These are phyloP conservation scores for Pichia sp. DNA, from an alignment of 1,139 yeast genomes.

Conservation along the genomic window DNA sequence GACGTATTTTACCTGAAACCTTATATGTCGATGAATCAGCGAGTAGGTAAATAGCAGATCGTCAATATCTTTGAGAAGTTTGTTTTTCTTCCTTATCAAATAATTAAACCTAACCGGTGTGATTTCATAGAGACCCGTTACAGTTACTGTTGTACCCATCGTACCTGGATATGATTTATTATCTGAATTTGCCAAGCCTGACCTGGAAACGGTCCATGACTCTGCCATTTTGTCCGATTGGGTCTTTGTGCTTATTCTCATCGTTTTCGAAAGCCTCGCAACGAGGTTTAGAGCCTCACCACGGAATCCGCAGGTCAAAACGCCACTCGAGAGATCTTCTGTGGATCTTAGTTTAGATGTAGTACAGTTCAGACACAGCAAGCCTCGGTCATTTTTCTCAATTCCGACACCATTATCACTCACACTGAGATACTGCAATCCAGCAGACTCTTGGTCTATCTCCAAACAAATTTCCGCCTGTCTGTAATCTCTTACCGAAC, in stretches of 20 bases:
- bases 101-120: slow-evolving; percentile 31
- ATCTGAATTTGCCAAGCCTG: slow-evolving; percentile 23
- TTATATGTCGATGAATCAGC: slow-evolving; percentile 24
- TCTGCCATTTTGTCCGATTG: slow-evolving; percentile 26
- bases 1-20: slow-evolving; percentile 26
- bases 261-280: slow-evolving; percentile 37
- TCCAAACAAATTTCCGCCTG: slow-evolving; percentile 41
- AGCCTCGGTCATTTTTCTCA: slow-evolving; percentile 41
- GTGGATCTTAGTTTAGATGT: slow-evolving; percentile 57
- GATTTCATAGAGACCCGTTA: slow-evolving; percentile 27
- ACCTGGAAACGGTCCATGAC: slow-evolving; percentile 28
- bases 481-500: slow-evolving; percentile 19
- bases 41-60: slow-evolving; percentile 27
- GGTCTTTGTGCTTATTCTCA: slow-evolving; percentile 29
- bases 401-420: slow-evolving; percentile 79
- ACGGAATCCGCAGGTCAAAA: slow-evolving; percentile 64
- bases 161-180: slow-evolving; percentile 22
- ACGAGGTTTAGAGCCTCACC: slow-evolving; percentile 79
- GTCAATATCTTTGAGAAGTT: slow-evolving; percentile 23
- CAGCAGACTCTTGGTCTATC: slow-evolving; percentile 54
- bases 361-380: slow-evolving; percentile 57
- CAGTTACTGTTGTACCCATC: slow-evolving; percentile 30
- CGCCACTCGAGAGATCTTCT: slow-evolving; percentile 38
- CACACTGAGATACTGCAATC: slow-evolving; percentile 52
- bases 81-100: slow-evolving; percentile 21